Percentiles rank a stretch among this genome's conserved stretches.
Evolutionary conservation across 2,329 filamentous ascomycete genomes (phyloP).

Genomic region (Talaromyces amestolkiae): DNA sequence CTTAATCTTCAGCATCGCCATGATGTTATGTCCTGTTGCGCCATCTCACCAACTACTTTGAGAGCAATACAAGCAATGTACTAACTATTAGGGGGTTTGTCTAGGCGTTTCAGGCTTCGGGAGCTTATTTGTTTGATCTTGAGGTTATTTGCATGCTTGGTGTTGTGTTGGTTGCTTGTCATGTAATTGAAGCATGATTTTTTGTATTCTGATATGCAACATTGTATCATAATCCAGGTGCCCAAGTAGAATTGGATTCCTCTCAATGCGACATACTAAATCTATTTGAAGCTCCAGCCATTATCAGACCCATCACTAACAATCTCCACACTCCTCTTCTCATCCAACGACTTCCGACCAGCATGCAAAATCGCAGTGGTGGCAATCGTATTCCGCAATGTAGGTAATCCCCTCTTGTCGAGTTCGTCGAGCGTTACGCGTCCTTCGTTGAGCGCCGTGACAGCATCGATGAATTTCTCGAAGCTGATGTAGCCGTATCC

Average conservation of each 20-base stretch:
- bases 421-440: slow-evolving; percentile 69
- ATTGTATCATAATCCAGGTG: background rate
- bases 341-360: slow-evolving; percentile 78
- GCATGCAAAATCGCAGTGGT: slow-evolving; percentile 91
- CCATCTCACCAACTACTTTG: background rate
- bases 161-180: background rate
- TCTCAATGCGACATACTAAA: background rate
- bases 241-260: background rate
- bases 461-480: slow-evolving; percentile 92
- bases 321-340: slow-evolving; percentile 75
- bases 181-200: background rate
- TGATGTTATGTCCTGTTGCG: background rate
- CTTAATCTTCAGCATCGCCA: background rate
- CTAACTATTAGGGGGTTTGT: background rate
- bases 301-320: slow-evolving; percentile 30
- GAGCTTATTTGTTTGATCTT: background rate
- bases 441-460: slow-evolving; percentile 73
- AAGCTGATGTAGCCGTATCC: slow-evolving; percentile 94
- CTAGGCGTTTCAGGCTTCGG: background rate
- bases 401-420: slow-evolving; percentile 77
- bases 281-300: slow-evolving; percentile 63
- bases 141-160: slow-evolving; percentile 1
- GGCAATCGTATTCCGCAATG: slow-evolving; percentile 81
- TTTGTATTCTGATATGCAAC: slow-evolving; percentile 1
- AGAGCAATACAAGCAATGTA: background rate